Percentiles rank a stretch among this genome's conserved stretches.
Evolutionary conservation across 1,139 yeast genomes (phyloP).

Genomic region (Sugiyamaella paludigena): DNA sequence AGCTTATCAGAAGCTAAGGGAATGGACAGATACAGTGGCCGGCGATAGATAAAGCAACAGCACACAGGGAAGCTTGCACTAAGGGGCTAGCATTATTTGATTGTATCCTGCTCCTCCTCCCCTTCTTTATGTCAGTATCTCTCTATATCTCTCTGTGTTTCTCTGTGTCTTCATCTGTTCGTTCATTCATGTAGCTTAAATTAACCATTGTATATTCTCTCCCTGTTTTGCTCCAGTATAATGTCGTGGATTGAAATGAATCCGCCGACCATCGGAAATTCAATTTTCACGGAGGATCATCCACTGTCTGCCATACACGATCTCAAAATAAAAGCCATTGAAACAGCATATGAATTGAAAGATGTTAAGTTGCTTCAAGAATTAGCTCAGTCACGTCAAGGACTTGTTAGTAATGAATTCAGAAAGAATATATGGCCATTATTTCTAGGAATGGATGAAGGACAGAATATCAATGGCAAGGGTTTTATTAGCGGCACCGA

Average conservation of each 20-base stretch:
- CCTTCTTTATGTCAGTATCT: too few species aligned
- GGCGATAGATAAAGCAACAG: too few species aligned
- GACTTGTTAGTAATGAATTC: conserved; percentile 45
- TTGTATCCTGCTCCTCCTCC: too few species aligned
- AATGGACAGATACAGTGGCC: too few species aligned
- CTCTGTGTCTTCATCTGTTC: not conserved
- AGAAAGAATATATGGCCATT: conserved; percentile 34
- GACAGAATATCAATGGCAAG: not conserved
- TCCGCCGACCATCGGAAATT: conserved; percentile 47
- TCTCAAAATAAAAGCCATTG: conserved; percentile 42
- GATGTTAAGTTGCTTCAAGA: conserved; percentile 35
- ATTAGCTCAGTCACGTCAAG: conserved; percentile 48
- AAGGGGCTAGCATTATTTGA: not conserved
- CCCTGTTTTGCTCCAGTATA: not conserved
- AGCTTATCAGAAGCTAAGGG: too few species aligned
- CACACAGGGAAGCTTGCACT: too few species aligned
- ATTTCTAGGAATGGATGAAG: conserved; percentile 3
- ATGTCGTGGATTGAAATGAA: conserved; percentile 51
- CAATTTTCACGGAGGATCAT: conserved; percentile 44
- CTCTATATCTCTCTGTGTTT: not conserved
- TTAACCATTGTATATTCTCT: not conserved
- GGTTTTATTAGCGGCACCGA: not conserved
- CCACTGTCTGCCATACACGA: conserved; percentile 46
- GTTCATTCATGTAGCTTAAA: not conserved
- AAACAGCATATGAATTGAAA: conserved; percentile 40